Evolutionary conservation across 2,329 filamentous ascomycete species (phyloP).

Genomic region (Pyrenophora seminiperda): DNA sequence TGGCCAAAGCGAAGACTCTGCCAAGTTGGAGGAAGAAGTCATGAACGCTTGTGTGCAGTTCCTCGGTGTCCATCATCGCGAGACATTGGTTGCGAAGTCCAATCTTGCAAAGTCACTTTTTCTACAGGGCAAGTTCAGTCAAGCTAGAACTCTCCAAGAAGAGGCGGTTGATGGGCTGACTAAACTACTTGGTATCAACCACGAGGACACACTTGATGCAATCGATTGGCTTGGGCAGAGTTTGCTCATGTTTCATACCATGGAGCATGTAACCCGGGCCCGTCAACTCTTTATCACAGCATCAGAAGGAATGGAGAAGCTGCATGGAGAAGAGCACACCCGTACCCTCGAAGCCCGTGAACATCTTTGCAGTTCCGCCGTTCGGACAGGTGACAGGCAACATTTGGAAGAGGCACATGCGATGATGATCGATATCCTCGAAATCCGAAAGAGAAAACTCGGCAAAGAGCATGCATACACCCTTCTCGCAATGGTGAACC

Average conservation of each 20-base stretch:
- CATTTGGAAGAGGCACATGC: constrained; percentile 5
- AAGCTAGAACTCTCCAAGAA: constrained; percentile 20
- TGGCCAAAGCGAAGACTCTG: constrained; percentile 30
- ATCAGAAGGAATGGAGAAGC: constrained; percentile 8
- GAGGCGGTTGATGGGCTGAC: constrained; percentile 24
- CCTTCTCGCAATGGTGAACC: constrained; percentile 28
- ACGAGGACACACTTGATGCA: constrained; percentile 29
- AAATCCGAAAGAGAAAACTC: constrained; percentile 20
- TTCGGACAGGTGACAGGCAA: not conserved
- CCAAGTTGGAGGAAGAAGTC: constrained; percentile 26
- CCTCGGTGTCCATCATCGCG: constrained; percentile 20
- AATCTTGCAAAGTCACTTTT: constrained; percentile 22
- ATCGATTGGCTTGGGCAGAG: constrained; percentile 27
- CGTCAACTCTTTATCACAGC: constrained; percentile 9
- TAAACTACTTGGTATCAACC: constrained; percentile 17
- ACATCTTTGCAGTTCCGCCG: constrained; percentile 1
- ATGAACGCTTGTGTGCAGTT: constrained; percentile 21
- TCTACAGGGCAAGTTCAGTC: constrained; percentile 26
- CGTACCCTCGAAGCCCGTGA: constrained; percentile 13
- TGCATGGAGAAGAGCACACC: constrained; percentile 10
- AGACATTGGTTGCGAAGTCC: constrained; percentile 23
- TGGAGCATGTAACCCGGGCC: constrained; percentile 5
- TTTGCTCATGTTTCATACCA: constrained; percentile 1
- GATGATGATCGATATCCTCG: constrained; percentile 17
- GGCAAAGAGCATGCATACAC: constrained; percentile 37